Conservation (phyloP, 805 yeast genomes). For the Crinitomyces ghanaensis region DNA sequence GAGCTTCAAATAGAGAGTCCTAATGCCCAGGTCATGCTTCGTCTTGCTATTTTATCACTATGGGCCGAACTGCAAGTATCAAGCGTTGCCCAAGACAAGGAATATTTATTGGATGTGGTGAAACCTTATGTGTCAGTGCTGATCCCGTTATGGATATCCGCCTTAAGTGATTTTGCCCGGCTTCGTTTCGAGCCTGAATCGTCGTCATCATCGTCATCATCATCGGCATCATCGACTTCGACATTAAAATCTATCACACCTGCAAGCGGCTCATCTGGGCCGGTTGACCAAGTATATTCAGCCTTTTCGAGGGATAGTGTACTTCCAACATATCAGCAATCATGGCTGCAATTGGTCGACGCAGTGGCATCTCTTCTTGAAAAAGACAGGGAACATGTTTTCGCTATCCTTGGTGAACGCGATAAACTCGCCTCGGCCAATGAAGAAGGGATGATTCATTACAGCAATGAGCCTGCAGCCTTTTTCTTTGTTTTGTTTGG, state of each 20-base stretch:
- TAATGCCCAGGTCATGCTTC: slow-evolving; percentile 27
- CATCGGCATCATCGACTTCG: slow-evolving; percentile 11
- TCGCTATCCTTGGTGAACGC: slow-evolving; percentile 43
- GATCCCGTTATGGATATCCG: slow-evolving; percentile 68
- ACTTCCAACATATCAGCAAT: slow-evolving; percentile 37
- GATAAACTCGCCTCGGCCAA: slow-evolving; percentile 30
- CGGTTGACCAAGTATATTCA: slow-evolving; percentile 26
- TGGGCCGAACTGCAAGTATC: slow-evolving; percentile 32
- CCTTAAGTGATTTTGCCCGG: slow-evolving; percentile 63
- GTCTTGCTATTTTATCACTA: slow-evolving; percentile 29
- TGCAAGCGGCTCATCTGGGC: too few species aligned
- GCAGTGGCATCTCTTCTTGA: slow-evolving; percentile 60
- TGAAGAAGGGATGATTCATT: slow-evolving; percentile 16
- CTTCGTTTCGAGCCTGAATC: slow-evolving; percentile 42
- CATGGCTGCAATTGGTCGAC: slow-evolving; percentile 70
- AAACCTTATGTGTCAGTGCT: slow-evolving; percentile 46
- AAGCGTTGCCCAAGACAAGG: slow-evolving; percentile 16
- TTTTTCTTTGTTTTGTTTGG: slow-evolving; percentile 75
- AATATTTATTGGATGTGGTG: slow-evolving; percentile 28
- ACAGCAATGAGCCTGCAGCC: slow-evolving; percentile 23
- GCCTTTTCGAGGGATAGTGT: slow-evolving; percentile 30
- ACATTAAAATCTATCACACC: too few species aligned
- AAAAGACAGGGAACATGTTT: slow-evolving; percentile 34
- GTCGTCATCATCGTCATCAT: slow-evolving; percentile 11
- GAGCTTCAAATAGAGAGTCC: slow-evolving; percentile 25